Base-by-base conservation (phyloP, 192 early-diverging fungal genomes). In the Linnemannia elongata region DNA sequence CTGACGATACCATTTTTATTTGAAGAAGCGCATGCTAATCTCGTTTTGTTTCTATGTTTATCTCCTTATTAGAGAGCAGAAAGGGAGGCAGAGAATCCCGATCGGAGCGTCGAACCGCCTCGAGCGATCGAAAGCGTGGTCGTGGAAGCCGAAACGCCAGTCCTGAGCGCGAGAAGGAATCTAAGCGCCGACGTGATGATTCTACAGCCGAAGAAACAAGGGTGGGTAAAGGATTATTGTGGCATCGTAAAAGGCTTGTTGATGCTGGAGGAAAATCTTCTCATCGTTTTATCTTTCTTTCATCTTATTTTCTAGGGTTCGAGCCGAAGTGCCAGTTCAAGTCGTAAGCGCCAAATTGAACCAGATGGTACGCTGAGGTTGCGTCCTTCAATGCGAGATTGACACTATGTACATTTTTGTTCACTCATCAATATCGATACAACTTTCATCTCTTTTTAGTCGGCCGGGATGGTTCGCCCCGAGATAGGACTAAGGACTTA, bases 281-380 rank as follows among this genome's bases (percentile, higher is more conserved):
- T 66, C 27, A 66, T n/a, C 13, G 10, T 15, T 15, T 35, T 27
- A 3, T 10, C 15, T 35, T 30, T 72, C 13, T 18, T 69, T 33
- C 66, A 38, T 35, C 15, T 41, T 41, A 4, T 35, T 33, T 54
- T 55, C 9, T 71, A 80, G 52, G 38, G 24, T 30, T 55, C 70
- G 39, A 52, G 72, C 8, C 27, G 74, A 17, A 79, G 76, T 24
- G 49, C 71, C n/a, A 73, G 70, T n/a, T 75, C 69, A 15, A 69
- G 82, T 13, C 76, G 82, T 22, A 84, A 84, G 77, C 82, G 82
- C 54, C 77, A 84, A 20, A 42, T 84, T 24, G 82, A 84, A 45
- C 82, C 82, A 2, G 82, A 84, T 63, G 77, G 74, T 45, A 69
- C 27, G 49, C 42, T 10, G 1, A 13, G 42, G 7, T 6, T 30